phyloP scores from a whole-genome alignment of 306 rosid genomes.

The Begonia masoniana region DNA sequence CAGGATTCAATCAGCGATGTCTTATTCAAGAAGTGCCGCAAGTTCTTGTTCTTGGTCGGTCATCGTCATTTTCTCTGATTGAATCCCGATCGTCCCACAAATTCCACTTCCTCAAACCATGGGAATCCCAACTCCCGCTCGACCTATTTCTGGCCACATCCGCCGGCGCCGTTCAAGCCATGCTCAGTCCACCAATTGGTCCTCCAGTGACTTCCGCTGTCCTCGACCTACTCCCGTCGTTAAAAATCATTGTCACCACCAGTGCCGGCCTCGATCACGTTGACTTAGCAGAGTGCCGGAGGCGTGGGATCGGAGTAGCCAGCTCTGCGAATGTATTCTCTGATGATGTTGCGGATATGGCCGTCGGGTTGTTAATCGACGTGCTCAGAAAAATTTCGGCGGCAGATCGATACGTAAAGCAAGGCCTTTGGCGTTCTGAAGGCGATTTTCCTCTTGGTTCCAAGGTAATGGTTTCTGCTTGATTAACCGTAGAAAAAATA shows the following conservation, averaged over 20 bases:
- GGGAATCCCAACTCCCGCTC: slow-evolving; percentile 13
- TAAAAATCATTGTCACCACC: slow-evolving; percentile 12
- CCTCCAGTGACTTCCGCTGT: slow-evolving; percentile 6
- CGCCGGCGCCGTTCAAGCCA: slow-evolving; percentile 10
- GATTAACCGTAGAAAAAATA: neutral
- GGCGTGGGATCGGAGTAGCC: slow-evolving; percentile 18
- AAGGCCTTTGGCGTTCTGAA: slow-evolving; percentile 3
- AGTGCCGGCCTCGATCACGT: slow-evolving; percentile 21
- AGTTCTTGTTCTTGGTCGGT: slow-evolving; percentile 11
- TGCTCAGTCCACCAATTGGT: neutral
- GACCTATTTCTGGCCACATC: slow-evolving; percentile 8
- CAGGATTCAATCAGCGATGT: too few relatives aligned
- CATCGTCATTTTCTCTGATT: neutral
- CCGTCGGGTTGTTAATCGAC: slow-evolving; percentile 35
- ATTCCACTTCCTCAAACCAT: slow-evolving; percentile 16
- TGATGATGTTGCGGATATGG: slow-evolving; percentile 40
- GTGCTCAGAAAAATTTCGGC: slow-evolving; percentile 26
- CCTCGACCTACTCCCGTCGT: slow-evolving; percentile 17
- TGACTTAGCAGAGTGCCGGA: slow-evolving; percentile 10
- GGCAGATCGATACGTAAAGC: slow-evolving; percentile 17
- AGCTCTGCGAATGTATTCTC: slow-evolving; percentile 19
- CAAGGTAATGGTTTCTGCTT: slow-evolving; percentile 15
- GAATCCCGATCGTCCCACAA: slow-evolving; percentile 16
- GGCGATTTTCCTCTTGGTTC: slow-evolving; percentile 21
- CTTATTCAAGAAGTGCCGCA: neutral